Conservation (phyloP, 2,329 filamentous ascomycete genomes). For the Fusarium euwallaceae region DNA sequence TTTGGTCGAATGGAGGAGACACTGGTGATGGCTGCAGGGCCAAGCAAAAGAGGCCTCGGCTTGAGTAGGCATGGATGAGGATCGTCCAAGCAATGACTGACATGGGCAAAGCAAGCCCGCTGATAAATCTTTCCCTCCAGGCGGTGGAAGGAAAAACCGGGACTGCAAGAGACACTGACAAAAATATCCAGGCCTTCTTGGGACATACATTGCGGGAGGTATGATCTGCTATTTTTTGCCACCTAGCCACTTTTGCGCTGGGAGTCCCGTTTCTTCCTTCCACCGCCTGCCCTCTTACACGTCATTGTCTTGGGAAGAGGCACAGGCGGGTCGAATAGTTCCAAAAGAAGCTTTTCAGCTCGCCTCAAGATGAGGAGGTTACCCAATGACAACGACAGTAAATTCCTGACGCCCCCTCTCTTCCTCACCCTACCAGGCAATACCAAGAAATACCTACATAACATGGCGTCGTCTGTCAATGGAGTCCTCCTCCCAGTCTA, state of each 20-base stretch:
- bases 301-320: constrained; percentile 25
- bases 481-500: neutral
- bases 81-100: neutral
- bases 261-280: too few relatives aligned
- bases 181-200: too few relatives aligned
- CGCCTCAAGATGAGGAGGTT: neutral
- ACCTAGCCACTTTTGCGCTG: too few relatives aligned
- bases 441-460: neutral
- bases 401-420: neutral
- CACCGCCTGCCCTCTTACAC: constrained; percentile 7
- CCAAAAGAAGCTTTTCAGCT: constrained; percentile 40
- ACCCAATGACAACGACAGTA: neutral
- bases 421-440: neutral
- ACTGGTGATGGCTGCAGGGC: neutral
- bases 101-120: neutral
- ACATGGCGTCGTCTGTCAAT: neutral
- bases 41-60: neutral
- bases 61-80: neutral
- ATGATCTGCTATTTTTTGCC: too few relatives aligned
- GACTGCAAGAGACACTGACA: too few relatives aligned
- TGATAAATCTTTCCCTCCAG: neutral
- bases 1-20: neutral
- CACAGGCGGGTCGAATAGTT: neutral
- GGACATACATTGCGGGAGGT: too few relatives aligned
- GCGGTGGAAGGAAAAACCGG: too few relatives aligned